Evolutionary conservation across 352 stramenopile species (phyloP), one percentile per base, ranked within the genome.

Genomic region (Phytophthora rubi): DNA sequence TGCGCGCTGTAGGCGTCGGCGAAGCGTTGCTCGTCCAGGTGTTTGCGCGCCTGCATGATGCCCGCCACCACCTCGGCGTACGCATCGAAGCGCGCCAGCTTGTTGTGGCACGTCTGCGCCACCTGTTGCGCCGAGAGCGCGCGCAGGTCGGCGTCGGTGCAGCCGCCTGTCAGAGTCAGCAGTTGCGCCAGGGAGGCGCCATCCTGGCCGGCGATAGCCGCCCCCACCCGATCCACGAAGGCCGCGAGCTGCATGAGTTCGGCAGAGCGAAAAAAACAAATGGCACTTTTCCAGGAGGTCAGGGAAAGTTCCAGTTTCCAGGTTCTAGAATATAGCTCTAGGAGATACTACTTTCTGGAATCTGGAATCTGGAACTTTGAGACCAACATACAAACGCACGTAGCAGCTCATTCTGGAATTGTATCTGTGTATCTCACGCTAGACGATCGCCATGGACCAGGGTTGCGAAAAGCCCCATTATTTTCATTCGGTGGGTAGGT

Each of bases 51-150:
- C 56, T 90, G 70, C 49, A 93, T 63, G 49, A 93, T 70, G 35
- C 82, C 82, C n/a, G 73, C 64, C 58, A 88, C 71, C 59, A 94
- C 85, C 10, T 94, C 87, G 15, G 68, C 65, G 45, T 93, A 90
- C 16, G 57, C 53, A 30, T 70, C 70, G 26, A 92, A 90, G 45
- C 81, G 79, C 55, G 72, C 69, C 67, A 94, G 70, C 65, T 89
- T 90, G 59, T 72, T 68, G 39, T 74, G 73, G 62, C 82, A 90
- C 6, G 79, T 75, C 53, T 87, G 76, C 21, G 68, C 77, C 52
- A 94, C 76, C 48, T 91, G 76, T 47, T 85, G 81, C 16, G 54
- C 52, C 8, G 80, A 79, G 21, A 94, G 68, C 53, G 80, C 35
- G 35, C 63, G 49, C 28, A 92, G 72, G 10, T 92, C 79, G 18